Evolutionary conservation across 2,329 filamentous ascomycete genomes (phyloP).

Genomic region (Teratosphaeria pseudoeucalypti): DNA sequence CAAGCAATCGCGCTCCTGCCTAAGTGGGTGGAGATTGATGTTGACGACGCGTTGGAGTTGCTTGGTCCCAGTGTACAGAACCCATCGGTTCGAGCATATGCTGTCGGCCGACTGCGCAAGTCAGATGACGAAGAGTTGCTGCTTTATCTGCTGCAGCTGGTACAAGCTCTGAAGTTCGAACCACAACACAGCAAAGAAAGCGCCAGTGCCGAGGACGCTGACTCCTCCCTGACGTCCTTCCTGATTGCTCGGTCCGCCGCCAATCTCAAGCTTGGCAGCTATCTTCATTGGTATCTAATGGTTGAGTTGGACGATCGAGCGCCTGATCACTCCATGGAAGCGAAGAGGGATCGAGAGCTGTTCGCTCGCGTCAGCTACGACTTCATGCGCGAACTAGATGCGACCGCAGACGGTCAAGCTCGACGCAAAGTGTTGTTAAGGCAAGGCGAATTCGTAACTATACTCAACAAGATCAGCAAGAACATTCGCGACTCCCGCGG

Average conservation of each 20-base stretch:
- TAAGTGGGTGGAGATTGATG: conserved; percentile 93
- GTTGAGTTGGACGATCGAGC: conserved; percentile 77
- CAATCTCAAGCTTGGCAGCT: conserved; percentile 87
- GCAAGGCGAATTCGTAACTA: conserved; percentile 80
- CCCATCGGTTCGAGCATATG: conserved; percentile 77
- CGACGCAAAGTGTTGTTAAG: conserved; percentile 66
- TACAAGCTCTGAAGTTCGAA: conserved; percentile 93
- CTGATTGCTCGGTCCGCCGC: conserved; percentile 77
- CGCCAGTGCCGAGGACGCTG: conserved; percentile 38
- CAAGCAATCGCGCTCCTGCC: conserved; percentile 83
- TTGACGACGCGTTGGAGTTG: conserved; percentile 90
- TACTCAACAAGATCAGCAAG: conserved; percentile 78
- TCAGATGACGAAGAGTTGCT: conserved; percentile 86
- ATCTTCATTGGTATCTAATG: conserved; percentile 97
- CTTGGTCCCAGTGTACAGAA: conserved; percentile 90
- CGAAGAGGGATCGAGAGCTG: conserved; percentile 63
- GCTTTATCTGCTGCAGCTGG: conserved; percentile 83
- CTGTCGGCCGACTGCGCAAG: conserved; percentile 82
- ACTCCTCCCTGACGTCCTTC: conserved; percentile 82
- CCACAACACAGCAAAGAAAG: conserved; percentile 45
- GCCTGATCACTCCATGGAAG: conserved; percentile 47
- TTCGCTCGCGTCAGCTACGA: conserved; percentile 92
- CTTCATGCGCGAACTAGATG: conserved; percentile 82
- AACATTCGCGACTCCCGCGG: conserved; percentile 76
- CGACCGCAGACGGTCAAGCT: conserved; percentile 57